These are phyloP conservation scores for Dalechampia spathulata DNA, from an alignment of 441 rosid species.

Conservation along the genomic window DNA sequence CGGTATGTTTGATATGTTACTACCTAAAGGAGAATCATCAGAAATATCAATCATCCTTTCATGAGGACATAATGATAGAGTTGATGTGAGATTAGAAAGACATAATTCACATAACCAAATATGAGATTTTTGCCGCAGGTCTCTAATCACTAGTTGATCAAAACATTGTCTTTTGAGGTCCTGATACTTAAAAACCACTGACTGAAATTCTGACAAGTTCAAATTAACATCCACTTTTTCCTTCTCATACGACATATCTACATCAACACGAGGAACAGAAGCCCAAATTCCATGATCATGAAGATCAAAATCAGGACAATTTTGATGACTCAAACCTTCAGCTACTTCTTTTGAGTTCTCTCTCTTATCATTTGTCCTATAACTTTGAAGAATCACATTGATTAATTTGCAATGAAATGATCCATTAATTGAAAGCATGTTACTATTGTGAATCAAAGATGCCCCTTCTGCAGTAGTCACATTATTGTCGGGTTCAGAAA, in stretches of 20 bases:
- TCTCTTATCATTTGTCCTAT: constrained; percentile 30
- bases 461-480: constrained; percentile 26
- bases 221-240: constrained; percentile 32
- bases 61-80: constrained; percentile 39
- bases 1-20: constrained; percentile 15
- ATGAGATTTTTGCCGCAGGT: constrained; percentile 38
- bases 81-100: constrained; percentile 49
- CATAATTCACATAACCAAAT: constrained; percentile 52
- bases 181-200: constrained; percentile 42
- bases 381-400: constrained; percentile 59
- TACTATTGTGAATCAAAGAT: constrained; percentile 26
- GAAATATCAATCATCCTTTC: constrained; percentile 24
- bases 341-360: constrained; percentile 24
- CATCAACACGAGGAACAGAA: constrained; percentile 38
- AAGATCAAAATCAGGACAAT: constrained; percentile 23
- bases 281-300: constrained; percentile 56
- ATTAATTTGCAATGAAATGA: constrained; percentile 45
- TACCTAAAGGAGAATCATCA: constrained; percentile 23
- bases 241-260: constrained; percentile 51
- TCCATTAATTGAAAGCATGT: constrained; percentile 34
- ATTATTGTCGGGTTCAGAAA: constrained; percentile 31
- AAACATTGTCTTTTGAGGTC: constrained; percentile 36
- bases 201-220: constrained; percentile 43
- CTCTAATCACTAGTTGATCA: constrained; percentile 36
- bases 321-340: constrained; percentile 28